phyloP scores from a whole-genome alignment of 768 basidiomycete species.

The Steccherinum ochraceum region DNA sequence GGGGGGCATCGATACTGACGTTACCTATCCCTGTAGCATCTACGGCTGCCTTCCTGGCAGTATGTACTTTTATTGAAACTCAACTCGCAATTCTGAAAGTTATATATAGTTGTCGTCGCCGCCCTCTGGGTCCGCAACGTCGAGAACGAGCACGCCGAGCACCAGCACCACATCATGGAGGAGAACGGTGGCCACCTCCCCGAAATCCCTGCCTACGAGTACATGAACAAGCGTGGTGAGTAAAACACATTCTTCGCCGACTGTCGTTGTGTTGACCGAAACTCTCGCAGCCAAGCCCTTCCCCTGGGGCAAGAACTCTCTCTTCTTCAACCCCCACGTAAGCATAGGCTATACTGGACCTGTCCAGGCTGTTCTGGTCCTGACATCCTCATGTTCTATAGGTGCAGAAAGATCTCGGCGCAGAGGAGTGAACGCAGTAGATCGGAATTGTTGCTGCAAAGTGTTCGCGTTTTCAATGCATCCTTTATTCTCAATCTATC shows the following conservation, averaged over 20 bases:
- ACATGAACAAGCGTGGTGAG: constrained; percentile 59
- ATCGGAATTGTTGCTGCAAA: not conserved
- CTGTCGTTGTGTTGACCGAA: too few relatives aligned
- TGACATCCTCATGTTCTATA: constrained; percentile 22
- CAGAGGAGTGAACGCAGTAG: constrained; percentile 16
- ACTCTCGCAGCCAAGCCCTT: constrained; percentile 48
- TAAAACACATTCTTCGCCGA: not conserved
- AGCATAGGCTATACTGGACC: constrained; percentile 15
- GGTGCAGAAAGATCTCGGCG: constrained; percentile 62
- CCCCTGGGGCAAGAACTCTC: constrained; percentile 80
- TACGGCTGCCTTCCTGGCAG: constrained; percentile 73
- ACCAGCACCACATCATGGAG: constrained; percentile 61
- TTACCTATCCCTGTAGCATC: constrained; percentile 39
- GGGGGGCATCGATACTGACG: constrained; percentile 7
- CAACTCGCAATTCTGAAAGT: too few relatives aligned
- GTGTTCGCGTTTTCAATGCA: not conserved
- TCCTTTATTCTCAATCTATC: not conserved
- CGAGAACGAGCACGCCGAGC: constrained; percentile 61
- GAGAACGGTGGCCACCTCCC: constrained; percentile 72
- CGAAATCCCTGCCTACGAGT: constrained; percentile 65
- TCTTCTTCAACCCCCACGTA: constrained; percentile 78
- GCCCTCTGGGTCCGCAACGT: constrained; percentile 43
- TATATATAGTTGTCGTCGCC: constrained; percentile 20
- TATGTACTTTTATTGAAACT: constrained; percentile 30
- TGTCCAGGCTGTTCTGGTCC: constrained; percentile 3